Percentiles rank a stretch among this genome's conserved stretches.
Conservation (phyloP, 768 basidiomycete species). For the Naematelia aurantialba region DNA sequence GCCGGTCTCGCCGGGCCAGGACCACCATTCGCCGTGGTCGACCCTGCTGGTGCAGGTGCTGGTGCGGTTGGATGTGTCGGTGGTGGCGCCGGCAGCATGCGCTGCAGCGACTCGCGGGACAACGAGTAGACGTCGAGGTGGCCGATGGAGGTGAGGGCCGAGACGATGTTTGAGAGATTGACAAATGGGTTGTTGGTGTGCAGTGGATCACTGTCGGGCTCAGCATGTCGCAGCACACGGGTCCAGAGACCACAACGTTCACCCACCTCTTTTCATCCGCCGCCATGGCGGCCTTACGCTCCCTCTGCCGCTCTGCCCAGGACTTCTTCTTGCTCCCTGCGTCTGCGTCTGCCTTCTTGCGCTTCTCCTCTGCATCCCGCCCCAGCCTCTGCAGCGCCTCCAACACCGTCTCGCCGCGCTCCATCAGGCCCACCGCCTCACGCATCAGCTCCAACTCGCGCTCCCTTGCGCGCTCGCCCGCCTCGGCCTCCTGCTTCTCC, state of each 20-base stretch:
- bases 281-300: constrained; percentile 43
- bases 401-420: constrained; percentile 84
- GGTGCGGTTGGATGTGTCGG: constrained; percentile 8
- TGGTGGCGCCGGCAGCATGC: constrained; percentile 43
- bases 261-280: constrained; percentile 21
- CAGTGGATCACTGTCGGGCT: constrained; percentile 16
- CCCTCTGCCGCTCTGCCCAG: constrained; percentile 52
- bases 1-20: no score
- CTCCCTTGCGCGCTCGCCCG: constrained; percentile 21
- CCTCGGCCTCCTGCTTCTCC: constrained; percentile 68
- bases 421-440: constrained; percentile 65
- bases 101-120: constrained; percentile 48
- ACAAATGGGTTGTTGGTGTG: constrained; percentile 46
- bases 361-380: constrained; percentile 43
- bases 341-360: constrained; percentile 26
- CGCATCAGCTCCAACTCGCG: constrained; percentile 43
- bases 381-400: constrained; percentile 86
- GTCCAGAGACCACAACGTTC: neutral
- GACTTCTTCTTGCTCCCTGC: constrained; percentile 36
- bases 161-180: constrained; percentile 47
- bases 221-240: neutral
- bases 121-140: constrained; percentile 51
- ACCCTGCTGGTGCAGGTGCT: constrained; percentile 9
- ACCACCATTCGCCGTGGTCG: no score
- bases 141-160: constrained; percentile 30